A percentile compares a stretch with the other conserved stretches of the same genome.
phyloP scores from a whole-genome alignment of 768 basidiomycete genomes.

The Boletus eberwhitei region DNA sequence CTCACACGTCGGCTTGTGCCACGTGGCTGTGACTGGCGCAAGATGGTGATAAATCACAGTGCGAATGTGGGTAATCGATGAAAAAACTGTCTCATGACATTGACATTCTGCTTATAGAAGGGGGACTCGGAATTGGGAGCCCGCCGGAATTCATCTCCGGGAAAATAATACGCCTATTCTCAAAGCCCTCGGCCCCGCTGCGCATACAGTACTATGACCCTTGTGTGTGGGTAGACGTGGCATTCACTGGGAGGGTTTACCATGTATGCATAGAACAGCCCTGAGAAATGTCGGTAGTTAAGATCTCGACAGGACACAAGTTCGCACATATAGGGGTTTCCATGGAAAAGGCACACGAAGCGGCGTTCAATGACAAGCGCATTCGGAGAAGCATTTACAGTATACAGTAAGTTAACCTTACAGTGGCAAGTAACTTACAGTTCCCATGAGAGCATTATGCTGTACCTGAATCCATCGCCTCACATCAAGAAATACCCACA shows the following conservation, averaged over 20 bases:
- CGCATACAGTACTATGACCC: not conserved
- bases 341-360: slow-evolving; percentile 6
- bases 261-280: not conserved
- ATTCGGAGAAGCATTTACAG: slow-evolving; percentile 1
- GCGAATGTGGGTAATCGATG: slow-evolving; percentile 2
- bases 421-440: not conserved
- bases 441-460: not conserved
- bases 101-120: not conserved
- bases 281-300: slow-evolving; percentile 9
- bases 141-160: not conserved
- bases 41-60: slow-evolving; percentile 2
- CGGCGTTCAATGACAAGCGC: not conserved
- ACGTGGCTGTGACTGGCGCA: not conserved
- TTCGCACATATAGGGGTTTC: slow-evolving; percentile 5
- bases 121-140: not conserved
- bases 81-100: not conserved
- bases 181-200: not conserved
- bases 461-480: not conserved
- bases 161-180: not conserved
- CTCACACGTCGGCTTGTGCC: not conserved
- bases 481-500: not conserved
- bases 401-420: not conserved
- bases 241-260: not conserved
- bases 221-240: not conserved
- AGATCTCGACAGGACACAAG: not conserved